Evolutionary conservation across 345 rosid species (phyloP).

Genomic region (Erucastrum elatum): DNA sequence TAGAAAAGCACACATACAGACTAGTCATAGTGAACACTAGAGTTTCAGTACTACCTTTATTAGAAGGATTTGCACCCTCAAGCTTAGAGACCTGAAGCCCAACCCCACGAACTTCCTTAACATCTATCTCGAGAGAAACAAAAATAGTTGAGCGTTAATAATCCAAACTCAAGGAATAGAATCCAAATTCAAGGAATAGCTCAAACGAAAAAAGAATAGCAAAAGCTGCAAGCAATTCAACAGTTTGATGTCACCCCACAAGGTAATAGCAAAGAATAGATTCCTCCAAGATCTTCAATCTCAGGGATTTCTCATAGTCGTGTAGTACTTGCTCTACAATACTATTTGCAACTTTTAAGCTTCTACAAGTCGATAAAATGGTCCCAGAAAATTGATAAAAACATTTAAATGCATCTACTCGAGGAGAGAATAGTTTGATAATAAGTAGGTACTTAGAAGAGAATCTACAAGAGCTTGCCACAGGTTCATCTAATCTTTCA

Average conservation of each 20-base stretch:
- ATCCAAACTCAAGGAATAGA: neutral
- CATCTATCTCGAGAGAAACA: conserved; percentile 49
- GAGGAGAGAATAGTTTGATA: neutral
- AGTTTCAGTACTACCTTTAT: conserved; percentile 52
- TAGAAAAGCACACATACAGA: neutral
- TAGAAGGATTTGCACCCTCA: conserved; percentile 60
- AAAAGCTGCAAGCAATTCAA: conserved; percentile 20
- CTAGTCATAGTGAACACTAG: conserved; percentile 14
- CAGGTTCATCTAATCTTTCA: conserved; percentile 7
- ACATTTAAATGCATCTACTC: neutral
- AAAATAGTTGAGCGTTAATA: neutral
- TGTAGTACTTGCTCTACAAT: neutral
- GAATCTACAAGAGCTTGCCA: neutral
- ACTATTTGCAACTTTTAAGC: neutral
- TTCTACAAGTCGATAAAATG: neutral
- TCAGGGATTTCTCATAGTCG: neutral
- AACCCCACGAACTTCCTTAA: conserved; percentile 81
- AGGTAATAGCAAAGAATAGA: neutral
- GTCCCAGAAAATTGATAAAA: neutral
- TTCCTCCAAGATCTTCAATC: neutral
- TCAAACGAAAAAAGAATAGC: neutral
- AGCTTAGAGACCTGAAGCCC: conserved; percentile 97
- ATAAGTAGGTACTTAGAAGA: neutral
- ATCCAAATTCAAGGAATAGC: conserved; percentile 1
- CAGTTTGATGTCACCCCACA: neutral